Percentiles rank a stretch among this genome's conserved stretches.
These are phyloP conservation scores for Saturnispora halmiae DNA, from an alignment of 805 yeast genomes.

Conservation along the genomic window DNA sequence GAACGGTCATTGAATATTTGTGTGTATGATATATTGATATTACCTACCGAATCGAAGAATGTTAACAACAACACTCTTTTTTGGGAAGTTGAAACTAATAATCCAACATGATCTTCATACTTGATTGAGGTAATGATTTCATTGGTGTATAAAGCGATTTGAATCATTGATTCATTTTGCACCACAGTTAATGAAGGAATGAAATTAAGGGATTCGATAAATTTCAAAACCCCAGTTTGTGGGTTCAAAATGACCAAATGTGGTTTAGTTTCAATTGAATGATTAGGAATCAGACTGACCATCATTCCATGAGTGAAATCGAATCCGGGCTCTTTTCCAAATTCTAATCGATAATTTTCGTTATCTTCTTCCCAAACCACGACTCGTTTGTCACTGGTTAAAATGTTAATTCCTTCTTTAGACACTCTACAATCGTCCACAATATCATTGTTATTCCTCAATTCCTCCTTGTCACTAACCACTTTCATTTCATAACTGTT, in stretches of 20 bases:
- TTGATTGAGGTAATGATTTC: constrained; percentile 53
- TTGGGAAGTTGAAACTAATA: constrained; percentile 58
- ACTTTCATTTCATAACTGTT: too few species aligned
- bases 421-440: too few species aligned
- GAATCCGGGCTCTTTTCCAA: too few species aligned
- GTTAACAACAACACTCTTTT: constrained; percentile 57
- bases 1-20: constrained; percentile 19
- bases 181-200: constrained; percentile 46
- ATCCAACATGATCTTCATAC: constrained; percentile 66
- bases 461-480: too few species aligned
- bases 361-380: too few species aligned
- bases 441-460: too few species aligned
- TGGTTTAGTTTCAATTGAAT: constrained; percentile 43
- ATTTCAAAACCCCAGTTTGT: constrained; percentile 48
- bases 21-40: constrained; percentile 31
- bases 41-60: constrained; percentile 61
- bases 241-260: constrained; percentile 64
- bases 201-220: constrained; percentile 65
- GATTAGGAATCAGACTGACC: constrained; percentile 53
- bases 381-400: too few species aligned
- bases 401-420: too few species aligned
- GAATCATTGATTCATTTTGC: constrained; percentile 28
- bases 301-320: too few species aligned
- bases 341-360: too few species aligned
- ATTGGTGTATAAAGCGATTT: constrained; percentile 35